A percentile compares a stretch with the other conserved stretches of the same genome.
Evolutionary conservation across 1,284 basidiomycete genomes (phyloP).

Genomic region (Sporisorium graminicola): DNA sequence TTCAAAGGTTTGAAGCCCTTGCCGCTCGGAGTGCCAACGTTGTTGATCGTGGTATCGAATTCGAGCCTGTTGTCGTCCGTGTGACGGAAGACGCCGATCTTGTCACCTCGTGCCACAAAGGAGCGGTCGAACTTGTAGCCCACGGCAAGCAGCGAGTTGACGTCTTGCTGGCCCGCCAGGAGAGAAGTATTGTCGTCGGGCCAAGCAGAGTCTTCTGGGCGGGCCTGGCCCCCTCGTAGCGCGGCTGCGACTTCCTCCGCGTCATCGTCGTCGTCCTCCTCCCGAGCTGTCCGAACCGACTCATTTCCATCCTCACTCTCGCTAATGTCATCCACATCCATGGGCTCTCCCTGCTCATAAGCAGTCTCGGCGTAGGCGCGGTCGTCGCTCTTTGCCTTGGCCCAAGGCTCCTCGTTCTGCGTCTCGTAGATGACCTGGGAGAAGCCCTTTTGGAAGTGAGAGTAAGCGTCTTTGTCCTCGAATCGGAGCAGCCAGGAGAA

Average conservation of each 20-base stretch:
- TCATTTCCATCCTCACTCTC: slow-evolving; percentile 55
- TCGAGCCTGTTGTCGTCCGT: slow-evolving; percentile 82
- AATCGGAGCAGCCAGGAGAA: slow-evolving; percentile 90
- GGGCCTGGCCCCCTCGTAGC: slow-evolving; percentile 32
- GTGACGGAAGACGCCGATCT: slow-evolving; percentile 96
- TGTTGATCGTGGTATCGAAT: slow-evolving; percentile 89
- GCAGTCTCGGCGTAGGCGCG: slow-evolving; percentile 75
- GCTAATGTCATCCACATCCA: slow-evolving; percentile 72
- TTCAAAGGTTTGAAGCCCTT: slow-evolving; percentile 87
- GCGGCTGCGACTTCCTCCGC: slow-evolving; percentile 75
- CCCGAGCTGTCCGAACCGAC: slow-evolving; percentile 37
- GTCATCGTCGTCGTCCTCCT: slow-evolving; percentile 73
- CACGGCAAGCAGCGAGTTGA: slow-evolving; percentile 89
- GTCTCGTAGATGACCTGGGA: slow-evolving; percentile 85
- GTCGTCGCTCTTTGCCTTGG: slow-evolving; percentile 77
- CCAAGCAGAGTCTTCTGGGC: slow-evolving; percentile 29
- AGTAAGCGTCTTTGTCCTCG: slow-evolving; percentile 75
- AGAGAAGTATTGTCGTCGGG: slow-evolving; percentile 41
- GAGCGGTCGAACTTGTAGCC: slow-evolving; percentile 97
- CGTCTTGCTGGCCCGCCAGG: slow-evolving; percentile 49
- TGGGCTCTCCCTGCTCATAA: slow-evolving; percentile 82
- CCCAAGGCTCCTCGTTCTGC: slow-evolving; percentile 81
- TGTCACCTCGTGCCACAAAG: slow-evolving; percentile 93
- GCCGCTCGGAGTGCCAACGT: slow-evolving; percentile 83
- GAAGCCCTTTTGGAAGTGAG: slow-evolving; percentile 78